Evolutionary conservation across 2,329 filamentous ascomycete genomes (phyloP).

Genomic region (Microdochium bolleyi): DNA sequence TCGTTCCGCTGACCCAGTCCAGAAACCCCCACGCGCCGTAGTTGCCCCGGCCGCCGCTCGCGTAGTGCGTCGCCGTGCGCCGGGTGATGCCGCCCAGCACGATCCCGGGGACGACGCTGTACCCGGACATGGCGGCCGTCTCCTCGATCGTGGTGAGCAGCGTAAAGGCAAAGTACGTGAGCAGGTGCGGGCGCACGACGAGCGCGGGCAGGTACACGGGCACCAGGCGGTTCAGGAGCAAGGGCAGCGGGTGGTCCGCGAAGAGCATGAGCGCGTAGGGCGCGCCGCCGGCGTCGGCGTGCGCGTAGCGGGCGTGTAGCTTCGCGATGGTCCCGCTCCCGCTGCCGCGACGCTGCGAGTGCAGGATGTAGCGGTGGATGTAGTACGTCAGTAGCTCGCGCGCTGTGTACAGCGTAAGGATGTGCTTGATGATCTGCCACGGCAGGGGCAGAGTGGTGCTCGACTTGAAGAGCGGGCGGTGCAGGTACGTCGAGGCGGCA

Average conservation of each 20-base stretch:
- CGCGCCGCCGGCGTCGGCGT: constrained; percentile 42
- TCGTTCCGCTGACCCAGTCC: constrained; percentile 54
- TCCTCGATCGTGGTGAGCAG: constrained; percentile 58
- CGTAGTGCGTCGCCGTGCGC: constrained; percentile 45
- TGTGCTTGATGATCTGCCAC: constrained; percentile 44
- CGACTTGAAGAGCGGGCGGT: constrained; percentile 35
- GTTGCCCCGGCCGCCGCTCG: constrained; percentile 46
- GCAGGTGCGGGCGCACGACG: constrained; percentile 58
- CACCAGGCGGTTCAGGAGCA: constrained; percentile 54
- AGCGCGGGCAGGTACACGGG: constrained; percentile 60
- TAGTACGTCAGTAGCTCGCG: constrained; percentile 61
- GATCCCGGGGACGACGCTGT: constrained; percentile 48
- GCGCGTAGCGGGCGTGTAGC: constrained; percentile 36
- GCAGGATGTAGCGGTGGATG: constrained; percentile 65
- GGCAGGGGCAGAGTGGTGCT: constrained; percentile 41
- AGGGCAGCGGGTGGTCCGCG: constrained; percentile 60
- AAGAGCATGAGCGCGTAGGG: constrained; percentile 55
- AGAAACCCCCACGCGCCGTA: constrained; percentile 54
- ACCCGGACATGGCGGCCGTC: constrained; percentile 59
- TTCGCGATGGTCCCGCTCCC: constrained; percentile 28
- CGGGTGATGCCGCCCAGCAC: constrained; percentile 41
- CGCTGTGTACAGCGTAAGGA: constrained; percentile 30
- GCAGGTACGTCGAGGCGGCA: constrained; percentile 22
- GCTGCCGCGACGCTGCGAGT: constrained; percentile 30
- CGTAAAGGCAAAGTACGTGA: constrained; percentile 63